A percentile compares a stretch with the other conserved stretches of the same genome.
phyloP scores from a whole-genome alignment of 352 stramenopile species.

The Globisporangium sylvaticum region DNA sequence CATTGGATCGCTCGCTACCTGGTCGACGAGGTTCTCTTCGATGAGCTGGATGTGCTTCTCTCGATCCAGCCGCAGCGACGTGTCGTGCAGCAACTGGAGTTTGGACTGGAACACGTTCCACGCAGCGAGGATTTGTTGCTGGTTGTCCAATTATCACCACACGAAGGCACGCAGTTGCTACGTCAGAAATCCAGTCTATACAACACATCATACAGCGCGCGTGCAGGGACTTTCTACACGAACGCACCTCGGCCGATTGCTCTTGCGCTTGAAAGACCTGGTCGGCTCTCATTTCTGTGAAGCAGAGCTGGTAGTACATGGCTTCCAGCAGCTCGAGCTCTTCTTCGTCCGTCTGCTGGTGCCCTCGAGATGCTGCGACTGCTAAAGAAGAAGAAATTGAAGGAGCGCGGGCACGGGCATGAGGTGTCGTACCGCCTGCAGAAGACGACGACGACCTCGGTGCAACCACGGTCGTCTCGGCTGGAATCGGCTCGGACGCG shows the following conservation, averaged over 20 bases:
- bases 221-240: too few species aligned
- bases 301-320: slow-evolving; percentile 50
- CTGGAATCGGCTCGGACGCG: slow-evolving; percentile 3
- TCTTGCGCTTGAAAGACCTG: slow-evolving; percentile 45
- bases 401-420: not conserved
- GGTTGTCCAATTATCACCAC: not conserved
- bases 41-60: slow-evolving; percentile 27
- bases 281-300: slow-evolving; percentile 33
- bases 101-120: slow-evolving; percentile 50
- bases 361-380: not conserved
- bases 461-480: slow-evolving; percentile 6
- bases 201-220: too few species aligned
- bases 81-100: slow-evolving; percentile 44
- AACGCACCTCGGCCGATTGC: slow-evolving; percentile 43
- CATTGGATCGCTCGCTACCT: too few species aligned
- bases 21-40: slow-evolving; percentile 25
- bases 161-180: not conserved
- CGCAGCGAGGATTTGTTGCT: slow-evolving; percentile 42
- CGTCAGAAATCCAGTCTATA: not conserved
- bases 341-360: slow-evolving; percentile 17
- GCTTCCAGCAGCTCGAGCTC: slow-evolving; percentile 49
- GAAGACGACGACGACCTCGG: not conserved
- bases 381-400: not conserved
- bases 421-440: not conserved
- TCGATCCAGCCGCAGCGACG: slow-evolving; percentile 31